These are phyloP conservation scores for Nitzschia sp. DNA, from an alignment of 108 stramenopile genomes.

Conservation along the genomic window DNA sequence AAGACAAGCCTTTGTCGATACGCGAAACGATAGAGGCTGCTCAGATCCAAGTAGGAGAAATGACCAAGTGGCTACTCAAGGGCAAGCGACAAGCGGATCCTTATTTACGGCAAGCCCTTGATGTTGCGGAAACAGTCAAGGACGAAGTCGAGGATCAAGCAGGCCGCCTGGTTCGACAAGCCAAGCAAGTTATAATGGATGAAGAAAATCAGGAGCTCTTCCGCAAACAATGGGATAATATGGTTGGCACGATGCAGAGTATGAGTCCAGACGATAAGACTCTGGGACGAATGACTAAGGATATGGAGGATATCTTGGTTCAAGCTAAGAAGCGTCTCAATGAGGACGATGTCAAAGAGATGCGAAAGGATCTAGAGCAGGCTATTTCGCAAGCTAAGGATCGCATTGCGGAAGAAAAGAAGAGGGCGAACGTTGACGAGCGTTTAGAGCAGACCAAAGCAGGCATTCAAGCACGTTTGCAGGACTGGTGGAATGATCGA, in stretches of 20 bases:
- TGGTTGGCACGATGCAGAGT: not conserved
- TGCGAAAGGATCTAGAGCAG: constrained; percentile 2
- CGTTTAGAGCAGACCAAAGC: not conserved
- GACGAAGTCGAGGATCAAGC: constrained; percentile 15
- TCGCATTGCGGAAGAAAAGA: constrained; percentile 8
- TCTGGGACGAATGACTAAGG: not conserved
- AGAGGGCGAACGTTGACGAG: not conserved
- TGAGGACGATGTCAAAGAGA: constrained; percentile 10
- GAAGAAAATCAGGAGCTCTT: constrained; percentile 7
- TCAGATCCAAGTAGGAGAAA: constrained; percentile 18
- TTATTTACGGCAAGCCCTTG: constrained; percentile 4
- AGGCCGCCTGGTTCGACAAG: not conserved
- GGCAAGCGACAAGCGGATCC: constrained; percentile 11
- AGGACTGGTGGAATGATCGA: constrained; percentile 7
- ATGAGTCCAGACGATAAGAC: not conserved
- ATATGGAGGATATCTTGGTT: constrained; percentile 4
- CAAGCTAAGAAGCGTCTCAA: constrained; percentile 2
- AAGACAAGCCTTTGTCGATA: not conserved
- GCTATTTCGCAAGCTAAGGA: not conserved
- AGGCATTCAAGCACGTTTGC: not conserved
- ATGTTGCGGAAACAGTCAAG: not conserved
- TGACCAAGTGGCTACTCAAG: constrained; percentile 7
- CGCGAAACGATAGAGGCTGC: constrained; percentile 10
- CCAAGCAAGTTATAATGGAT: not conserved
- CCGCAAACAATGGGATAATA: constrained; percentile 2